These are phyloP conservation scores for Coemansia sp. DNA, from an alignment of 192 early-diverging fungal species.

Conservation along the genomic window DNA sequence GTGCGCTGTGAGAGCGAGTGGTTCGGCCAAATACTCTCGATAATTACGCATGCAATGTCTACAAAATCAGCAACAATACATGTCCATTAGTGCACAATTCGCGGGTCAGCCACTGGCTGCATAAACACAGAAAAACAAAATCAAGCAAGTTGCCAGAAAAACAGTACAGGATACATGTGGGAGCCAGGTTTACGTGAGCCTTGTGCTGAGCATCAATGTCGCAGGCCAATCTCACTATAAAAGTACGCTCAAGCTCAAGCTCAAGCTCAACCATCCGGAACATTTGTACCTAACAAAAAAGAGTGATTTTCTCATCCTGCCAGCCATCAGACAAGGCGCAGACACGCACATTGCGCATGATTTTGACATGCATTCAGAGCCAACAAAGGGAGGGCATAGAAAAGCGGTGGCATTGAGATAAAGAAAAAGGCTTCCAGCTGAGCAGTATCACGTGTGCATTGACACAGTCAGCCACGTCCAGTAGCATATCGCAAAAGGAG, in stretches of 20 bases:
- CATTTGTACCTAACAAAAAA: neutral
- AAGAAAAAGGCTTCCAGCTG: neutral
- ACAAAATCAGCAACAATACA: conserved; percentile 1
- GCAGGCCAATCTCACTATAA: too few relatives aligned
- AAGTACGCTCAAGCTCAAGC: too few relatives aligned
- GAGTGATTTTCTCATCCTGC: neutral
- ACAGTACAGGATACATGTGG: too few relatives aligned
- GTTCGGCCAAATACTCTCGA: conserved; percentile 55
- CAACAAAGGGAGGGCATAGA: neutral
- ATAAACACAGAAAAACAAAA: conserved; percentile 6
- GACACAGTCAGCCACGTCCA: conserved; percentile 14
- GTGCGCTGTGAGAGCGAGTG: conserved; percentile 51
- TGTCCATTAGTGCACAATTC: conserved; percentile 1
- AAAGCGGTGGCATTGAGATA: neutral
- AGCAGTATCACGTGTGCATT: conserved; percentile 10
- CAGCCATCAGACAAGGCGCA: neutral
- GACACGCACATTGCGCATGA: conserved; percentile 19
- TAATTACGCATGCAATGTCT: conserved; percentile 52
- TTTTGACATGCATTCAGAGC: conserved; percentile 5
- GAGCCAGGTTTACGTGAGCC: neutral
- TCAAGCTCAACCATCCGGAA: neutral
- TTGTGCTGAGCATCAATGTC: too few relatives aligned
- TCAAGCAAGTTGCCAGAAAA: conserved; percentile 2
- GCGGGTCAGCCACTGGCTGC: conserved; percentile 1
- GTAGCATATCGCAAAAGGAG: conserved; percentile 2